Evolutionary conservation across 176 grass and related monocot species (phyloP).

Genomic region (Raddia guianensis): DNA sequence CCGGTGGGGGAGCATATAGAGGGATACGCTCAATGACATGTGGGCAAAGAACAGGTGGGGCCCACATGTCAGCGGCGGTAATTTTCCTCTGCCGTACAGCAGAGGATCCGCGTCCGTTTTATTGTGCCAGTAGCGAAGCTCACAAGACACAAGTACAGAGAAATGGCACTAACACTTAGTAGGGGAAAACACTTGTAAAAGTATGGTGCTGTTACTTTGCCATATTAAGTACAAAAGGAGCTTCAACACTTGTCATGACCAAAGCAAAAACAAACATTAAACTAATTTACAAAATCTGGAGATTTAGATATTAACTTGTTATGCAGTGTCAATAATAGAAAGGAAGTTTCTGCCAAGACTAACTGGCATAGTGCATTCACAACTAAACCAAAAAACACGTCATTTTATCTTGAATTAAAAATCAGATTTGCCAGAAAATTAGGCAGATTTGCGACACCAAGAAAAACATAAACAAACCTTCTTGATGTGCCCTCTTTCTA

Average conservation of each 20-base stretch:
- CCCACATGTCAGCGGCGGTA: too few species aligned
- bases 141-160: not conserved
- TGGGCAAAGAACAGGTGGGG: too few species aligned
- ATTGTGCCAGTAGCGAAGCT: not conserved
- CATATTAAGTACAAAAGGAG: not conserved
- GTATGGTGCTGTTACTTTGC: not conserved
- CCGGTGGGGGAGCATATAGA: too few species aligned
- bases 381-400: not conserved
- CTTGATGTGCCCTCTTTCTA: constrained; percentile 81
- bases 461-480: constrained; percentile 53
- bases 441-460: not conserved
- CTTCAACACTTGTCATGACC: not conserved
- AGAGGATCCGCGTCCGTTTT: not conserved
- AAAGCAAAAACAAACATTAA: not conserved
- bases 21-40: too few species aligned
- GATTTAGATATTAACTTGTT: not conserved
- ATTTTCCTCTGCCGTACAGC: too few species aligned
- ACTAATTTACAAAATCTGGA: not conserved
- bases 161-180: constrained; percentile 2
- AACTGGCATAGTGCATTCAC: not conserved
- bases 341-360: not conserved
- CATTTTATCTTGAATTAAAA: not conserved
- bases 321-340: not conserved
- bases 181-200: not conserved
- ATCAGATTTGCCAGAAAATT: not conserved